phyloP scores from a whole-genome alignment of 2,329 filamentous ascomycete genomes.

The Colletotrichum lupini region DNA sequence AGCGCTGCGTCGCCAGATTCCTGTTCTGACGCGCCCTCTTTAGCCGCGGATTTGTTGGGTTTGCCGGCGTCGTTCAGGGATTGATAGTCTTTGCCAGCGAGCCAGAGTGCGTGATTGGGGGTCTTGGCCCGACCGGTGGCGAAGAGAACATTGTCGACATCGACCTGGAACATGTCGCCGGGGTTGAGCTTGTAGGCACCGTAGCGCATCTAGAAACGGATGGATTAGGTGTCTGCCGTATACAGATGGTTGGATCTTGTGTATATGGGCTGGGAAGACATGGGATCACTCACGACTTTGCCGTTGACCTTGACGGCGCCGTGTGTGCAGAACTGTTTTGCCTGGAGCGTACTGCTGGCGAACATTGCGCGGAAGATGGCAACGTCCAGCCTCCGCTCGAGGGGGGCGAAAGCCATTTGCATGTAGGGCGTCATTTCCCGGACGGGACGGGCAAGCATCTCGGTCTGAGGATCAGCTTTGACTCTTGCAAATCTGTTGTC shows the following conservation, averaged over 20 bases:
- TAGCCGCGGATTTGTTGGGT: conserved; percentile 36
- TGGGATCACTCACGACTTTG: conserved; percentile 76
- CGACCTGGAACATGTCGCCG: conserved; percentile 97
- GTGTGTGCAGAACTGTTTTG: conserved; percentile 93
- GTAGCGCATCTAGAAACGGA: conserved; percentile 78
- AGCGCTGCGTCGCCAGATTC: conserved; percentile 12
- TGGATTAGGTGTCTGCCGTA: neutral
- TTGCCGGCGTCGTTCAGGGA: conserved; percentile 39
- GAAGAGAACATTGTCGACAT: conserved; percentile 86
- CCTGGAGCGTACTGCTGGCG: conserved; percentile 91
- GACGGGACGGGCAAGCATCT: conserved; percentile 47
- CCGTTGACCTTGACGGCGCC: conserved; percentile 96
- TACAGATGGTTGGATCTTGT: neutral
- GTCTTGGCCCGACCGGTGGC: conserved; percentile 83
- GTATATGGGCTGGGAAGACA: neutral
- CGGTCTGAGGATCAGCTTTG: neutral
- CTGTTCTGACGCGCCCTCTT: conserved; percentile 31
- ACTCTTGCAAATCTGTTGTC: rapidly evolving
- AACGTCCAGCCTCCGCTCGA: conserved; percentile 92
- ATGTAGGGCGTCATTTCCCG: conserved; percentile 81
- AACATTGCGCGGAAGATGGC: conserved; percentile 94
- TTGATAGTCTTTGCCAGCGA: conserved; percentile 39
- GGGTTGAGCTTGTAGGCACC: conserved; percentile 96
- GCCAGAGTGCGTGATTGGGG: conserved; percentile 32
- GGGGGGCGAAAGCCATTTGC: conserved; percentile 93